Evolutionary conservation across 2,329 filamentous ascomycete species (phyloP).

Genomic region (Xylaria sp.): DNA sequence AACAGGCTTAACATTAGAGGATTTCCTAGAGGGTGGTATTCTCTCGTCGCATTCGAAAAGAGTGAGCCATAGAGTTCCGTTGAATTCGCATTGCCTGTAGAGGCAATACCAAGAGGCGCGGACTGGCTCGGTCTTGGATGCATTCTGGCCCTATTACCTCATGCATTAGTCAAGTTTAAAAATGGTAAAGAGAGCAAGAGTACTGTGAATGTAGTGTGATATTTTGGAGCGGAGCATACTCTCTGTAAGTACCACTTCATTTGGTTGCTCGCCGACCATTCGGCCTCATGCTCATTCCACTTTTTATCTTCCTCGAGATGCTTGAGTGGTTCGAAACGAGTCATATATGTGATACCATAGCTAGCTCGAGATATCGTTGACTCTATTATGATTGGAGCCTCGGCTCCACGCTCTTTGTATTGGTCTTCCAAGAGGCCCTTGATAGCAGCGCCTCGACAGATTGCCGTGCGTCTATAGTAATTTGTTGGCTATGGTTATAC

Average conservation of each 20-base stretch:
- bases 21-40: neutral
- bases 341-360: neutral
- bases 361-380: slow-evolving; percentile 5
- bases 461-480: neutral
- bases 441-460: slow-evolving; percentile 5
- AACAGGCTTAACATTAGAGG: neutral
- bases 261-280: neutral
- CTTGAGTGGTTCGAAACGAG: neutral
- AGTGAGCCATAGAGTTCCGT: neutral
- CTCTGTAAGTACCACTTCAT: slow-evolving; percentile 8
- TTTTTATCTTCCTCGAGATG: neutral
- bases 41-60: neutral
- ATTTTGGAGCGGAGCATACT: too few species aligned
- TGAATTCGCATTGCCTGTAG: neutral
- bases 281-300: neutral
- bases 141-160: neutral
- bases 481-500: neutral
- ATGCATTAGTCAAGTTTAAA: neutral
- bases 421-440: slow-evolving; percentile 1
- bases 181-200: too few species aligned
- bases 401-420: neutral
- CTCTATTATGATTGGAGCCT: neutral
- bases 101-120: neutral
- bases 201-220: too few species aligned
- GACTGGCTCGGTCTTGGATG: neutral